Evolutionary conservation across 331 rosid genomes (phyloP).

Genomic region (Stylosanthes scabra): DNA sequence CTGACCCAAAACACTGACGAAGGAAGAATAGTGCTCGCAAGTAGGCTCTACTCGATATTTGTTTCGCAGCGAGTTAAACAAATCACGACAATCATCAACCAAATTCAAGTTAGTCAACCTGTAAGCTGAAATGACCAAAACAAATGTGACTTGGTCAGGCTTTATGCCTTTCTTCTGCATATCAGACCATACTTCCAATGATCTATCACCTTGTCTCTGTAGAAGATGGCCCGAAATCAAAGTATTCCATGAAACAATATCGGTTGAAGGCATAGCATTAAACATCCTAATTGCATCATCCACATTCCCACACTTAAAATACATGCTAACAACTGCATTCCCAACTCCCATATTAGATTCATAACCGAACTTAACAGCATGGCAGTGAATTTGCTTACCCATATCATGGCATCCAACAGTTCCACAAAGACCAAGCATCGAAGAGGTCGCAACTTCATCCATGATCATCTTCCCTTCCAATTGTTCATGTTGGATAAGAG

Average conservation of each 20-base stretch:
- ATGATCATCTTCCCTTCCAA: slow-evolving; percentile 61
- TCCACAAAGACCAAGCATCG: slow-evolving; percentile 75
- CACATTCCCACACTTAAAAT: slow-evolving; percentile 79
- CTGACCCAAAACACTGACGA: slow-evolving; percentile 80
- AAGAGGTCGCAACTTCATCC: slow-evolving; percentile 72
- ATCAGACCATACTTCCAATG: slow-evolving; percentile 68
- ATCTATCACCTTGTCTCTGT: slow-evolving; percentile 72
- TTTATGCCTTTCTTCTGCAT: slow-evolving; percentile 71
- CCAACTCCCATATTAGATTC: slow-evolving; percentile 65
- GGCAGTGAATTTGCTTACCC: slow-evolving; percentile 88
- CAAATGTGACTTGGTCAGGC: slow-evolving; percentile 64
- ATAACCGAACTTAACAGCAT: slow-evolving; percentile 66
- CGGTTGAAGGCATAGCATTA: slow-evolving; percentile 50
- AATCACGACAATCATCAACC: slow-evolving; percentile 64
- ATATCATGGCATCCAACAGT: slow-evolving; percentile 68
- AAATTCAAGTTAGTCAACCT: slow-evolving; percentile 61
- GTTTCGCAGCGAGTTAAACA: slow-evolving; percentile 66
- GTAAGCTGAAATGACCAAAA: slow-evolving; percentile 79
- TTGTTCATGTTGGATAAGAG: slow-evolving; percentile 58
- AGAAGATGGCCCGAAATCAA: slow-evolving; percentile 77
- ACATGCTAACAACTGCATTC: slow-evolving; percentile 83
- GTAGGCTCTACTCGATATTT: slow-evolving; percentile 61
- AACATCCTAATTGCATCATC: slow-evolving; percentile 67
- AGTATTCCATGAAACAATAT: slow-evolving; percentile 85
- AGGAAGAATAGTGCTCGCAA: slow-evolving; percentile 73